phyloP scores from a whole-genome alignment of 2,329 filamentous ascomycete species.

The Hymenoscyphus fraxineus region DNA sequence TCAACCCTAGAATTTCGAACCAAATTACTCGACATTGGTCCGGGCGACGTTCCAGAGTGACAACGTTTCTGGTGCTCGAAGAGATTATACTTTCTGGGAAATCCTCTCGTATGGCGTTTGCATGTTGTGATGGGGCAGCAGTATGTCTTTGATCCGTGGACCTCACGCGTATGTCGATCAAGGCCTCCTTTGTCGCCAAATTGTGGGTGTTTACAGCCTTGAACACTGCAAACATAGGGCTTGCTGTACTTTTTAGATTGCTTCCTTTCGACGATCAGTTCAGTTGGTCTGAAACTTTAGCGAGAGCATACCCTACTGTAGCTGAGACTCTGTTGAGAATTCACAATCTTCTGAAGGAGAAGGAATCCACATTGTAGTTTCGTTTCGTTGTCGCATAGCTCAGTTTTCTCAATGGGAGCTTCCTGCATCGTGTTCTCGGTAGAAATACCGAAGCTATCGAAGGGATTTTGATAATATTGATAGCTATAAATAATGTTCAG shows the following conservation, averaged over 20 bases:
- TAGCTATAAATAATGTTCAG: background rate
- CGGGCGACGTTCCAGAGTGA: slow-evolving; percentile 11
- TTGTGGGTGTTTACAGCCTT: slow-evolving; percentile 4
- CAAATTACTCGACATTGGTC: too few species aligned
- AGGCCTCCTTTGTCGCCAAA: slow-evolving; percentile 20
- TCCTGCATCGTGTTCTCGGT: background rate
- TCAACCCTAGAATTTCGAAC: background rate
- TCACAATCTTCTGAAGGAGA: background rate
- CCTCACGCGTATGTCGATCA: slow-evolving; percentile 19
- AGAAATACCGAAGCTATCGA: background rate
- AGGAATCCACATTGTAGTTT: background rate
- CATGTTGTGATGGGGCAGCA: slow-evolving; percentile 19
- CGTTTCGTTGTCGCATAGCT: background rate
- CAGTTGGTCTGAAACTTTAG: too few species aligned
- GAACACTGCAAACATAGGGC: slow-evolving; percentile 9
- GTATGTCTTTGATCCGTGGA: slow-evolving; percentile 16
- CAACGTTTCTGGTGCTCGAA: slow-evolving; percentile 20
- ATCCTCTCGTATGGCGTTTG: slow-evolving; percentile 18
- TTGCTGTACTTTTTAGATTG: background rate
- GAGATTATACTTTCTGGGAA: slow-evolving; percentile 18
- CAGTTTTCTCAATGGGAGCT: background rate
- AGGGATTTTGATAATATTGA: background rate
- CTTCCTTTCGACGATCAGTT: background rate
- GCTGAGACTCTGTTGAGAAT: background rate
- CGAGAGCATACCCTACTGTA: background rate